Evolutionary conservation across 192 early-diverging fungal species (phyloP).

Genomic region (Mortierella alpina): DNA sequence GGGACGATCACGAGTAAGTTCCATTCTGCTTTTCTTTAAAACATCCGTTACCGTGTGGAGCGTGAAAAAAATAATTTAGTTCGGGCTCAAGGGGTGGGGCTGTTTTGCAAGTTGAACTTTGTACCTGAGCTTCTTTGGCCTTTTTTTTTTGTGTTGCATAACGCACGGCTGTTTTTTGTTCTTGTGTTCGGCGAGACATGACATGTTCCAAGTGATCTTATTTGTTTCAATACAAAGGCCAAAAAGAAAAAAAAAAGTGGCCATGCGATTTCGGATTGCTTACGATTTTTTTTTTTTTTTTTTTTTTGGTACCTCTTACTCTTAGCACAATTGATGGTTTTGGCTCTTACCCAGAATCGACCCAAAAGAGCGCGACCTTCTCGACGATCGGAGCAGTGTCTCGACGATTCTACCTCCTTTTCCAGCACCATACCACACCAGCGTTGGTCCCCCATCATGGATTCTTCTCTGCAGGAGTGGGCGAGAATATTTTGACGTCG

Average conservation of each 20-base stretch:
- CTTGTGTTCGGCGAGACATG: not conserved
- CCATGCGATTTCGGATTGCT: slow-evolving; percentile 47
- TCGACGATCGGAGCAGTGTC: slow-evolving; percentile 61
- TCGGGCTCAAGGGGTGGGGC: too few relatives aligned
- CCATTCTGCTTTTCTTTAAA: not conserved
- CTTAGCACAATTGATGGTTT: slow-evolving; percentile 79
- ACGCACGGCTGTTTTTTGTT: not conserved
- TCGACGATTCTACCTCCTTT: slow-evolving; percentile 82
- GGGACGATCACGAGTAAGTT: slow-evolving; percentile 84
- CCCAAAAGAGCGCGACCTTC: slow-evolving; percentile 27
- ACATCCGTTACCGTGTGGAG: not conserved
- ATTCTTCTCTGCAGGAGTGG: slow-evolving; percentile 59
- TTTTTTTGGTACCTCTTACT: not conserved
- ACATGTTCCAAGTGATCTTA: too few relatives aligned
- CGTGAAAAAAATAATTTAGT: not conserved
- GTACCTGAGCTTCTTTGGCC: not conserved
- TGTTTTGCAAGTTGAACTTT: not conserved
- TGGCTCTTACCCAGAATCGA: slow-evolving; percentile 82
- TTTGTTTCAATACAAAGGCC: too few relatives aligned
- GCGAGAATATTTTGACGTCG: slow-evolving; percentile 73
- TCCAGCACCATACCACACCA: slow-evolving; percentile 84
- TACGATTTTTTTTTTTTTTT: not conserved
- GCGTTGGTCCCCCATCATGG: slow-evolving; percentile 69
- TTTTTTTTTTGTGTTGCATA: not conserved
- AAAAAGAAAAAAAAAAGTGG: too few relatives aligned